A percentile compares a stretch with the other conserved stretches of the same genome.
Evolutionary conservation across 73 alveolate species (phyloP).

Genomic region (Symbiodinium pilosum): DNA sequence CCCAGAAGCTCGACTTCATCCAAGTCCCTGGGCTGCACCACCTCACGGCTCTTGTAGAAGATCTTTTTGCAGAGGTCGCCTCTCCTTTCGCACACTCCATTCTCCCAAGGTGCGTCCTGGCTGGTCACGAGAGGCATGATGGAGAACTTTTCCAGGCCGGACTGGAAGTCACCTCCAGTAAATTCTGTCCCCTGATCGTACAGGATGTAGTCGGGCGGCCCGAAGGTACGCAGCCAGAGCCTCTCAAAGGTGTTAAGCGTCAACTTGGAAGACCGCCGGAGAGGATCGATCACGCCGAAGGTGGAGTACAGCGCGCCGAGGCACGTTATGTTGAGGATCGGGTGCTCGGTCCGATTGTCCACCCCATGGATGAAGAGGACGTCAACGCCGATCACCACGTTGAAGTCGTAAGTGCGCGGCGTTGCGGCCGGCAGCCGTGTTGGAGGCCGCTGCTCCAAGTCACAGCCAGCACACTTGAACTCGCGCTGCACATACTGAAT

Average conservation of each 20-base stretch:
- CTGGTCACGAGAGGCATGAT: not conserved
- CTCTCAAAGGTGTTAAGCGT: not conserved
- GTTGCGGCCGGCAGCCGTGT: not conserved
- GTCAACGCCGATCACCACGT: not conserved
- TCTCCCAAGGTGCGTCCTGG: constrained; percentile 21
- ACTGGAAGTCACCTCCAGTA: not conserved
- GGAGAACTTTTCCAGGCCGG: not conserved
- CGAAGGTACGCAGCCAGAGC: not conserved
- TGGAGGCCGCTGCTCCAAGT: not conserved
- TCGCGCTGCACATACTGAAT: not conserved
- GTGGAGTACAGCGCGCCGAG: not conserved
- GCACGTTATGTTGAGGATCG: not conserved
- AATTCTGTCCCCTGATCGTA: not conserved
- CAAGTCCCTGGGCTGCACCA: not conserved
- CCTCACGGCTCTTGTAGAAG: constrained; percentile 23
- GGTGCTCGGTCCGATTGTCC: not conserved
- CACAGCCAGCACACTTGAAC: not conserved
- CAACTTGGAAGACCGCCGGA: not conserved
- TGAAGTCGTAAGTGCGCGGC: not conserved
- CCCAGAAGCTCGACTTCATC: not conserved
- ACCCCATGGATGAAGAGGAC: not conserved
- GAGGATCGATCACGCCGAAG: not conserved
- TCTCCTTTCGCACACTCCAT: not conserved
- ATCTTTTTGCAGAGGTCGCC: constrained; percentile 46
- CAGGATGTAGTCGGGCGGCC: not conserved